Evolutionary conservation across 1,284 basidiomycete genomes (phyloP), one percentile per base, ranked within the genome.

Genomic region (Moesziomyces sp.): DNA sequence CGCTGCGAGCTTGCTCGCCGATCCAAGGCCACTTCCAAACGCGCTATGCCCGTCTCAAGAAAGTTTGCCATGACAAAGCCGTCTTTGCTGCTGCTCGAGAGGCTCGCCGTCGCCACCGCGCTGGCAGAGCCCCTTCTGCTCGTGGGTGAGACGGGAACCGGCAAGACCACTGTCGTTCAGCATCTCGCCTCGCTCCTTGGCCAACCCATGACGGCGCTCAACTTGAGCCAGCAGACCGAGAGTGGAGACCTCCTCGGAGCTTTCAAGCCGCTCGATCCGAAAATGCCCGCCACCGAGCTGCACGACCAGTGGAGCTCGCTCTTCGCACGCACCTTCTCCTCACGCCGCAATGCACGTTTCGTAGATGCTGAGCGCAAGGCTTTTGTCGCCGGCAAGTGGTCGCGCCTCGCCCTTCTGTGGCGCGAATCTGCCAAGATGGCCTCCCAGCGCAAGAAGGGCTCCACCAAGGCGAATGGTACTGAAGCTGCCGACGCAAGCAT

Each of bases 131-230:
- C 97, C 0, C 87, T 96, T 1, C 88, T 99, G 2, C 88, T 99
- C 21, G 95, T 96, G 0, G 97, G 97, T 57, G 97, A 99, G 86
- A 99, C 97, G 0, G 97, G 97, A 45, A 99, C 97, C 0, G 97
- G 97, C 40, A 99, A 99, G 86, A 99, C 97, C 2, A 97, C 94
- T 46, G 89, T 91, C 3, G 89, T 99, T 19, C 93, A 94, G 23
- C 90, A 97, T 76, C 88, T 99, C 23, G 92, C 97, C 19, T 88
- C 90, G 5, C 85, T 93, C n/a, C 88, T 97, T 30, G 89, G 89
- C 18, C 89, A 90, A 40, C 90, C 91, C 0, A 88, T 99, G 45
- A 88, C 93, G 45, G 93, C 93, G 0, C 88, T 99, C 71, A 99
- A 99, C 82, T 85, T 99, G 80, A 97, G 94, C 2, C 95, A 97